phyloP scores from a whole-genome alignment of 2,329 filamentous ascomycete species.

The Nothopassalora personata region DNA sequence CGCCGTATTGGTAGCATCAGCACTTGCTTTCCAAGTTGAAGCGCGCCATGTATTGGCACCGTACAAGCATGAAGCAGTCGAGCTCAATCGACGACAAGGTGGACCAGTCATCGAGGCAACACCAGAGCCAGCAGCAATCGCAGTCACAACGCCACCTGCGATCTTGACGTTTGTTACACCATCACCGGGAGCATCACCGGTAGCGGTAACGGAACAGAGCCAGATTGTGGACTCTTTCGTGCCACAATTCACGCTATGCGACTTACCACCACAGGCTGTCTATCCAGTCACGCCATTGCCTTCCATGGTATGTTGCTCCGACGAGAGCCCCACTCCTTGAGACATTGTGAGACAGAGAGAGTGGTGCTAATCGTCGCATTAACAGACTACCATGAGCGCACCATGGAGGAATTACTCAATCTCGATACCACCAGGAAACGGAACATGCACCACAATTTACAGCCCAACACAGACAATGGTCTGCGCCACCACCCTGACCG shows the following conservation, averaged over 20 bases:
- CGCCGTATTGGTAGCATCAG: conserved; percentile 10
- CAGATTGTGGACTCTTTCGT: conserved; percentile 41
- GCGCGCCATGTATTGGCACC: conserved; percentile 19
- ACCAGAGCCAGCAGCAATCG: conserved; percentile 10
- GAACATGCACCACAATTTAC: conserved; percentile 39
- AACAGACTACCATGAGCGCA: conserved; percentile 23
- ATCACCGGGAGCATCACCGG: conserved; percentile 38
- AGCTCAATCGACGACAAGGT: conserved; percentile 23
- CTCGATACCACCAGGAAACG: conserved; percentile 30
- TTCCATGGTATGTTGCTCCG: conserved; percentile 11
- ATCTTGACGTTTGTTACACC: conserved; percentile 38
- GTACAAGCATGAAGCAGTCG: conserved; percentile 30
- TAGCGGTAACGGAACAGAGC: conserved; percentile 40
- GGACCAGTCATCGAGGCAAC: conserved; percentile 16
- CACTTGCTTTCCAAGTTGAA: conserved; percentile 17
- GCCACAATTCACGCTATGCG: conserved; percentile 40
- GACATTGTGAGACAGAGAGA: no score
- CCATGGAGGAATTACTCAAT: conserved; percentile 36
- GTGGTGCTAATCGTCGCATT: no score
- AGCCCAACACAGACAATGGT: conserved; percentile 38
- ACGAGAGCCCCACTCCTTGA: no score
- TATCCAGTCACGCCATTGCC: conserved; percentile 24
- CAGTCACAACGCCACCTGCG: conserved; percentile 16
- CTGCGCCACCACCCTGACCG: conserved; percentile 41
- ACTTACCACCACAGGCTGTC: conserved; percentile 35